phyloP scores from a whole-genome alignment of 306 rosid genomes.

The Rosa lucieae region DNA sequence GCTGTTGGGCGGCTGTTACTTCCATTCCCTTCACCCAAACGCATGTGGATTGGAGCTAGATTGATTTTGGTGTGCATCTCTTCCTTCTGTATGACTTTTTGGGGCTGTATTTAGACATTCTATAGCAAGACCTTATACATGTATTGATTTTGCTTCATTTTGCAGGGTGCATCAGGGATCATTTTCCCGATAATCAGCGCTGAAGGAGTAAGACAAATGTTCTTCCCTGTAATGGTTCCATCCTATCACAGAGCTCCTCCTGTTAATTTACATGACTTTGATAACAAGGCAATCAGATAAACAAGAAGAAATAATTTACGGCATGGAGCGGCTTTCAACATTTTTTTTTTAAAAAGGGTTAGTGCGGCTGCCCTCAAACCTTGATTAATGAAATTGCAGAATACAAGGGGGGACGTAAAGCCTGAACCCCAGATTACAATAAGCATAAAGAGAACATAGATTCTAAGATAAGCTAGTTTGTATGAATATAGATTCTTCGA shows the following conservation, averaged over 20 bases:
- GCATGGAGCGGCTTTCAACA: neutral
- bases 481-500: neutral
- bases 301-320: neutral
- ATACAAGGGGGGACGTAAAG: too few species aligned
- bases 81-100: neutral
- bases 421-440: too few species aligned
- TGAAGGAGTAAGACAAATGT: slow-evolving; percentile 43
- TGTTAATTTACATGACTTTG: neutral
- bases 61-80: slow-evolving; percentile 48
- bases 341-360: neutral
- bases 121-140: neutral
- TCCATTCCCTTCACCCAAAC: slow-evolving; percentile 59
- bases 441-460: too few species aligned
- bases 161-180: slow-evolving; percentile 39
- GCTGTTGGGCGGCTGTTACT: slow-evolving; percentile 49
- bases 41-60: slow-evolving; percentile 56
- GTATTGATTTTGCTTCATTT: neutral
- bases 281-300: neutral
- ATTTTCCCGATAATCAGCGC: slow-evolving; percentile 38
- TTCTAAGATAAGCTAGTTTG: neutral
- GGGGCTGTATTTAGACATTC: neutral
- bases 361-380: too few species aligned
- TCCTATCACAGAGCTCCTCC: slow-evolving; percentile 36
- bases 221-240: slow-evolving; percentile 33
- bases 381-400: too few species aligned